These are phyloP conservation scores for Begonia fuchsioides DNA, from an alignment of 306 rosid genomes.

Conservation along the genomic window DNA sequence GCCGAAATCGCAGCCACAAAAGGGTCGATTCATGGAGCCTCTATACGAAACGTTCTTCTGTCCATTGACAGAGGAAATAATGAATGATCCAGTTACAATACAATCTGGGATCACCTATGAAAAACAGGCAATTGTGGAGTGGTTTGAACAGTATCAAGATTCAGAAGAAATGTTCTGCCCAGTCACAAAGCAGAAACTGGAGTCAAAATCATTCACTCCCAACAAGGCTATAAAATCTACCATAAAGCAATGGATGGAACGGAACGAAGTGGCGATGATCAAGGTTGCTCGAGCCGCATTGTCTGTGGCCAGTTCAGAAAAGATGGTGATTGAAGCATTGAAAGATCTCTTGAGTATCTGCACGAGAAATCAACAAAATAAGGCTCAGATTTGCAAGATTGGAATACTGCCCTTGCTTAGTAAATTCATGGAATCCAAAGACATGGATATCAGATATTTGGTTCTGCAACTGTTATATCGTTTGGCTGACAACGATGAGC, in stretches of 20 bases:
- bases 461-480: slow-evolving; percentile 16
- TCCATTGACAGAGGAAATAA: slow-evolving; percentile 28
- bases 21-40: slow-evolving; percentile 21
- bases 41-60: slow-evolving; percentile 30
- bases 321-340: slow-evolving; percentile 32
- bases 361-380: slow-evolving; percentile 12
- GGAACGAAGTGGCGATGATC: slow-evolving; percentile 29
- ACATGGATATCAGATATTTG: slow-evolving; percentile 19
- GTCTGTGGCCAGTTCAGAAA: slow-evolving; percentile 33
- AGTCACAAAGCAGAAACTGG: slow-evolving; percentile 19
- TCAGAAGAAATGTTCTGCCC: slow-evolving; percentile 21
- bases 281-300: slow-evolving; percentile 23
- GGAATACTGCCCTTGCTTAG: slow-evolving; percentile 26
- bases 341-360: slow-evolving; percentile 20
- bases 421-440: slow-evolving; percentile 16
- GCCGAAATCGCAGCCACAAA: slow-evolving; percentile 4
- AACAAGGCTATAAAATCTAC: slow-evolving; percentile 26
- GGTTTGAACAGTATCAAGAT: slow-evolving; percentile 17
- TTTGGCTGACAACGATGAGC: slow-evolving; percentile 18
- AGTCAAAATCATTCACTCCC: slow-evolving; percentile 12
- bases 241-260: slow-evolving; percentile 31
- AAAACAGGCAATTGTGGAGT: slow-evolving; percentile 22
- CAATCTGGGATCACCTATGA: slow-evolving; percentile 29
- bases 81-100: slow-evolving; percentile 40
- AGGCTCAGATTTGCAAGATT: slow-evolving; percentile 8